These are phyloP conservation scores for Penicillium sp. DNA, from an alignment of 2,329 filamentous ascomycete genomes.

Conservation along the genomic window DNA sequence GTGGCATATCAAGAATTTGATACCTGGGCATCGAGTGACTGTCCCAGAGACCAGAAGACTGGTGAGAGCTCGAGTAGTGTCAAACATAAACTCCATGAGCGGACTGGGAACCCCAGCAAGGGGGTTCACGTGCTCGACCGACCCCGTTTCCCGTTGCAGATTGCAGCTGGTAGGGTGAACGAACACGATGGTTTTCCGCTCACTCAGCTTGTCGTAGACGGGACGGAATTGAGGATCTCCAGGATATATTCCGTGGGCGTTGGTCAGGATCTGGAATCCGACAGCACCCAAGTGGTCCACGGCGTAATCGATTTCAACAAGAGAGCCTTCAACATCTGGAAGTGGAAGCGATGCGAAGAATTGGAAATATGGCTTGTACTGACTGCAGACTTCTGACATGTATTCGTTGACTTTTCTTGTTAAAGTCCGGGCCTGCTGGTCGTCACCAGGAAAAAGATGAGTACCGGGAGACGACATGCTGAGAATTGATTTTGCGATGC, in stretches of 20 bases:
- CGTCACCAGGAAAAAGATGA: constrained; percentile 48
- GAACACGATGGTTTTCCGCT: constrained; percentile 54
- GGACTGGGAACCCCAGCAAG: constrained; percentile 26
- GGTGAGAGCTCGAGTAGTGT: constrained; percentile 31
- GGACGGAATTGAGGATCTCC: constrained; percentile 52
- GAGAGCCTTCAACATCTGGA: constrained; percentile 52
- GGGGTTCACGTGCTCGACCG: constrained; percentile 18
- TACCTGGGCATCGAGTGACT: constrained; percentile 24
- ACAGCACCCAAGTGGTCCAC: constrained; percentile 52
- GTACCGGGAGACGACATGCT: constrained; percentile 60
- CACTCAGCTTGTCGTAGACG: constrained; percentile 55
- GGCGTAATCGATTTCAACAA: constrained; percentile 54
- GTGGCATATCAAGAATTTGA: constrained; percentile 31
- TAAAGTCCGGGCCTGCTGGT: constrained; percentile 41
- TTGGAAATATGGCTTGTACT: constrained; percentile 47
- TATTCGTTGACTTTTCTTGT: constrained; percentile 44
- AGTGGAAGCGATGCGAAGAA: constrained; percentile 60
- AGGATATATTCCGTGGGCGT: constrained; percentile 57
- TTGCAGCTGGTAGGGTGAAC: constrained; percentile 56
- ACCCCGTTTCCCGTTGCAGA: constrained; percentile 4
- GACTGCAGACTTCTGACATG: constrained; percentile 30
- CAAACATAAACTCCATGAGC: constrained; percentile 36
- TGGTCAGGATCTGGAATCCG: constrained; percentile 58
- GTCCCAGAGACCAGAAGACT: constrained; percentile 31
- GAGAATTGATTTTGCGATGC: constrained; percentile 58